Conservation (phyloP, 202 grass and related monocot species). For the Eragrostis tef region DNA sequence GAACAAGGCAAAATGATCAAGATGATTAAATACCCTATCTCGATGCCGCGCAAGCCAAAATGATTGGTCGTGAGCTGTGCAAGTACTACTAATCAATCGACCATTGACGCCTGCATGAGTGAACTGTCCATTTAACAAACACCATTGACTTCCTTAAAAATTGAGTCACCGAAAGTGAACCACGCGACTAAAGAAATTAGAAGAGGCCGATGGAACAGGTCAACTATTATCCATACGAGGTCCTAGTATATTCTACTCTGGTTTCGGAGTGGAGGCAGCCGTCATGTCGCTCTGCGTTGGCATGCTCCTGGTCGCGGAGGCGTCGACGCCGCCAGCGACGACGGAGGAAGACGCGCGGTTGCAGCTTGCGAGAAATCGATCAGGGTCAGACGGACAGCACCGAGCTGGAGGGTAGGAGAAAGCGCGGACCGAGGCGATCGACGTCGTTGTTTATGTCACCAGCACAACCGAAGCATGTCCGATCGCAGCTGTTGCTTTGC, state of each 20-base stretch:
- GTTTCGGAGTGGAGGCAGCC: conserved; percentile 32
- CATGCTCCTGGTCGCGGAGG: conserved; percentile 16
- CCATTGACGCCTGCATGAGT: not conserved
- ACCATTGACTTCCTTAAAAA: conserved; percentile 30
- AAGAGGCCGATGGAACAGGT: conserved; percentile 38
- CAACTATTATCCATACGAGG: conserved; percentile 47
- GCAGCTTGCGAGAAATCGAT: not conserved
- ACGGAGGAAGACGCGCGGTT: not conserved
- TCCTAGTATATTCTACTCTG: conserved; percentile 22
- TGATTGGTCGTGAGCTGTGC: conserved; percentile 15
- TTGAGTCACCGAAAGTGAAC: not conserved
- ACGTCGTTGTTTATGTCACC: conserved; percentile 6
- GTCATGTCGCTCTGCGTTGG: conserved; percentile 44
- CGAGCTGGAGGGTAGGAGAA: conserved; percentile 10
- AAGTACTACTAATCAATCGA: not conserved
- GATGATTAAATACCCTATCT: conserved; percentile 1
- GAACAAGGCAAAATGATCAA: not conserved
- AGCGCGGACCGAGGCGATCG: not conserved
- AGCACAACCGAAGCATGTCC: conserved; percentile 19
- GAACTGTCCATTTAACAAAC: conserved; percentile 26
- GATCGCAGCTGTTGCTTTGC: not conserved
- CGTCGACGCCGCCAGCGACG: not conserved
- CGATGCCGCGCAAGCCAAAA: conserved; percentile 9
- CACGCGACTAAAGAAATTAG: too few species aligned
- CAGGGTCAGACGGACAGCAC: not conserved